Percentiles rank a stretch among this genome's conserved stretches.
phyloP scores from a whole-genome alignment of 2,329 filamentous ascomycete genomes.

The Tolypocladium guangdongense region DNA sequence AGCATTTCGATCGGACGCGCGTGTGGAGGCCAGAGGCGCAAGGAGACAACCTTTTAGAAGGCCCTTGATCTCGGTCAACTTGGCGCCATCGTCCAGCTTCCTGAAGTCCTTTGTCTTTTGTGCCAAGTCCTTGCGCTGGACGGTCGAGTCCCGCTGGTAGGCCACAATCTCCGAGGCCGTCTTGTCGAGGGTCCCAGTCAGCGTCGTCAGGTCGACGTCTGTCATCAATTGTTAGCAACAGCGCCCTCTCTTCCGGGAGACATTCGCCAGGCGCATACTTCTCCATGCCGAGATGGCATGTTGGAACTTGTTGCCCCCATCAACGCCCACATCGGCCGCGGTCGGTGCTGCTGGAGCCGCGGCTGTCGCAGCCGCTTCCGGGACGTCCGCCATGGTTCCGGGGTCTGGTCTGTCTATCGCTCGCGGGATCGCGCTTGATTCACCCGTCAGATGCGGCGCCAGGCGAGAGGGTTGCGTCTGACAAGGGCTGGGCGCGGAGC shows the following conservation, averaged over 20 bases:
- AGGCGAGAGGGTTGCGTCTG: background rate
- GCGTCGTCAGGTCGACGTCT: constrained; percentile 79
- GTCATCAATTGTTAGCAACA: constrained; percentile 10
- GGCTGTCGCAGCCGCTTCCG: constrained; percentile 15
- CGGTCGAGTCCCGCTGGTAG: constrained; percentile 88
- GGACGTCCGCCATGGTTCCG: constrained; percentile 20
- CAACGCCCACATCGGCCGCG: constrained; percentile 21
- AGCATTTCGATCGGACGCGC: constrained; percentile 3
- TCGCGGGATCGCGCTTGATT: constrained; percentile 5
- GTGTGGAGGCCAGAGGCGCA: background rate
- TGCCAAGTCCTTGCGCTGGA: constrained; percentile 93
- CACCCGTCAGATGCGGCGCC: constrained; percentile 4
- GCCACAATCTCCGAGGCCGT: constrained; percentile 91
- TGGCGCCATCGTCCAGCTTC: constrained; percentile 81
- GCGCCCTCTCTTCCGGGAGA: background rate
- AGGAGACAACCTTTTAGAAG: constrained; percentile 61
- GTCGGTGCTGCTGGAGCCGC: constrained; percentile 12
- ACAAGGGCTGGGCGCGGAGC: background rate
- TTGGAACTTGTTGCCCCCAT: constrained; percentile 86
- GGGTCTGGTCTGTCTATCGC: background rate
- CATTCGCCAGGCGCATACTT: constrained; percentile 42
- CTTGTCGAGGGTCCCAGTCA: constrained; percentile 78
- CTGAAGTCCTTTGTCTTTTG: constrained; percentile 98
- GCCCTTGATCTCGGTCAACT: constrained; percentile 79
- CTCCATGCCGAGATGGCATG: constrained; percentile 93